Evolutionary conservation across 169 alveolate species (phyloP), one percentile per base, ranked within the genome.

Genomic region (Plasmodium falciparum): DNA sequence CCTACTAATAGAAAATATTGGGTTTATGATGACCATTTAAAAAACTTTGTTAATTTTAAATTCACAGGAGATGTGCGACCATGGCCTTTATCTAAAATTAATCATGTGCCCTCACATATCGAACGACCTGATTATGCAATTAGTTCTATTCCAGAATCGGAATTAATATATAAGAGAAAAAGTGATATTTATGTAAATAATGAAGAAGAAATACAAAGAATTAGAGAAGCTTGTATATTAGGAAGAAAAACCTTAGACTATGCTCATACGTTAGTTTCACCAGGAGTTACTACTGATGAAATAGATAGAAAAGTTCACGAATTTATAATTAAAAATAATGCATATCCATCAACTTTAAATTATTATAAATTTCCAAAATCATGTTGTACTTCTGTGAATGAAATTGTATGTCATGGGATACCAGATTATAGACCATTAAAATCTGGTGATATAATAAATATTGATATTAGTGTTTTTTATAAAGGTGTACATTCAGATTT

Each of bases 391-490:
- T 96, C 99, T 49, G 99, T 98, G 13, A 99, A 99, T 88, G 99
- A 99, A 92, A 99, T 97, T 33, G 97, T 98, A 22, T 99, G 99
- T 88, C 99, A 99, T 93, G 99, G 99, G 26, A 98, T 99, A 56
- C 99, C 99, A 29, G 99, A 98, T 93, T 83, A 85, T 65, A 95
- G 99, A 80, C 98, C 98, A 2, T 93, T 98, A 47, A 91, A 97
- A 92, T 97, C 97, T 56, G 99, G 99, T 15, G 99, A 98, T 74
- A 96, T 98, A 13, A 95, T 98, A 3, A 98, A 98, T 88, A 76
- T 96, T n/a, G 99, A 99, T 95, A 96, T 98, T 50, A 96, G 99
- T 47, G 99, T 98, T 11, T 99, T 95, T 89, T 96, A 95, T 43
- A 93, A 97, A 72, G 99, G 99, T 2, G 97, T 93, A 24, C 99